These are phyloP conservation scores for Phytophthora quininea DNA, from an alignment of 352 stramenopile species.

Conservation along the genomic window DNA sequence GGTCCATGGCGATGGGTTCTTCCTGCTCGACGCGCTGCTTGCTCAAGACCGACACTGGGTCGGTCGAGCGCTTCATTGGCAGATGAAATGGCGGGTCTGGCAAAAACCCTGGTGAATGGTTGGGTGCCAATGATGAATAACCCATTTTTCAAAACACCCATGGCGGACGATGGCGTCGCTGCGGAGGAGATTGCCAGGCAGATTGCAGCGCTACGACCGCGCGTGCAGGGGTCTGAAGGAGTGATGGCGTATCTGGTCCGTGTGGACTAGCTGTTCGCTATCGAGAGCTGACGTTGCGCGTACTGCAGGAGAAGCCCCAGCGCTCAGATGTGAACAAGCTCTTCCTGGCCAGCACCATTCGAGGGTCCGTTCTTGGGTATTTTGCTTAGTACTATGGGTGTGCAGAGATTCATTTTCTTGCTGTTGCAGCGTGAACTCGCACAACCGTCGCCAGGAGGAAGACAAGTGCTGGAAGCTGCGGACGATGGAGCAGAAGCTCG, in stretches of 20 bases:
- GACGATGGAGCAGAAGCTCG: conserved; percentile 44
- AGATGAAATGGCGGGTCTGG: not conserved
- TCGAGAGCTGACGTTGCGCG: not conserved
- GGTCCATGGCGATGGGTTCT: conserved; percentile 10
- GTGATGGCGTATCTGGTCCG: conserved; percentile 62
- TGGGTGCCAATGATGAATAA: too few species aligned
- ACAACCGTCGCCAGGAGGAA: conserved; percentile 72
- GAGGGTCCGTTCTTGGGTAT: conserved; percentile 37
- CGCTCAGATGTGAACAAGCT: conserved; percentile 67
- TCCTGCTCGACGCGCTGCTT: conserved; percentile 32
- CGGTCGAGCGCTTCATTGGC: conserved; percentile 36
- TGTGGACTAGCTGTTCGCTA: not conserved
- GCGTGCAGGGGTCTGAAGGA: conserved; percentile 40
- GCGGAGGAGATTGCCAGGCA: conserved; percentile 43
- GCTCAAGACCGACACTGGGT: conserved; percentile 10
- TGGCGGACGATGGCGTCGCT: conserved; percentile 31
- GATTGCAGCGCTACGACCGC: conserved; percentile 41
- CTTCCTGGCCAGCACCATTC: conserved; percentile 69
- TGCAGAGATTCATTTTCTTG: not conserved
- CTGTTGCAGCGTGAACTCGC: conserved; percentile 49
- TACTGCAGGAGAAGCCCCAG: conserved; percentile 27
- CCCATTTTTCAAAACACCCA: conserved; percentile 5
- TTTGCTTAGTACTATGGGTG: not conserved
- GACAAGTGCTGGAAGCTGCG: conserved; percentile 65
- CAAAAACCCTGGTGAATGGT: not conserved